phyloP scores from a whole-genome alignment of 805 yeast genomes.

The Saccharomycopsis fodiens region DNA sequence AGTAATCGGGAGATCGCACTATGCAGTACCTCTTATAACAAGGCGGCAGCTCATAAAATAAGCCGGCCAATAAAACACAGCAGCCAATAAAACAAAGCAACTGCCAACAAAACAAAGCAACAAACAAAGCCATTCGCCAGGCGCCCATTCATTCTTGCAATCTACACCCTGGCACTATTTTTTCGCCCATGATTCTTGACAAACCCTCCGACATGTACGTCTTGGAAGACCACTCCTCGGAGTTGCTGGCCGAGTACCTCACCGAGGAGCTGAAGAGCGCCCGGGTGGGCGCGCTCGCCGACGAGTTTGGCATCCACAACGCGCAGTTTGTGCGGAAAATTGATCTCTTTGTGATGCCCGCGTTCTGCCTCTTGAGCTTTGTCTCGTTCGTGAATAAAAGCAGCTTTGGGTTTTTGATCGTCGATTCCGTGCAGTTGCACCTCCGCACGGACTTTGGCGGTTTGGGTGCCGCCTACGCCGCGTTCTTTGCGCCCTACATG shows the following conservation, averaged over 20 bases:
- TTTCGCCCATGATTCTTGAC: too few species aligned
- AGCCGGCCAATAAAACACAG: too few species aligned
- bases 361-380: conserved; percentile 59
- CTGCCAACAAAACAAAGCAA: too few species aligned
- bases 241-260: conserved; percentile 26
- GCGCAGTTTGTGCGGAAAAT: conserved; percentile 34
- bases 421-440: conserved; percentile 51
- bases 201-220: background rate
- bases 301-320: conserved; percentile 43
- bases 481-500: conserved; percentile 65
- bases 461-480: conserved; percentile 50
- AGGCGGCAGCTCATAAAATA: too few species aligned
- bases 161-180: too few species aligned
- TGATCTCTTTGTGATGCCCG: conserved; percentile 59
- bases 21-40: too few species aligned
- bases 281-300: conserved; percentile 29
- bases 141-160: too few species aligned
- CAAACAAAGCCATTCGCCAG: too few species aligned
- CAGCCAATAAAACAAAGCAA: too few species aligned
- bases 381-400: conserved; percentile 67
- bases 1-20: too few species aligned
- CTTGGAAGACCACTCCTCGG: conserved; percentile 25
- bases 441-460: conserved; percentile 30
- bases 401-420: conserved; percentile 62
- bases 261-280: background rate